Percentiles rank a stretch among this genome's conserved stretches.
Conservation (phyloP, 495 filamentous ascomycete species). For the Elasticomyces elasticus region DNA sequence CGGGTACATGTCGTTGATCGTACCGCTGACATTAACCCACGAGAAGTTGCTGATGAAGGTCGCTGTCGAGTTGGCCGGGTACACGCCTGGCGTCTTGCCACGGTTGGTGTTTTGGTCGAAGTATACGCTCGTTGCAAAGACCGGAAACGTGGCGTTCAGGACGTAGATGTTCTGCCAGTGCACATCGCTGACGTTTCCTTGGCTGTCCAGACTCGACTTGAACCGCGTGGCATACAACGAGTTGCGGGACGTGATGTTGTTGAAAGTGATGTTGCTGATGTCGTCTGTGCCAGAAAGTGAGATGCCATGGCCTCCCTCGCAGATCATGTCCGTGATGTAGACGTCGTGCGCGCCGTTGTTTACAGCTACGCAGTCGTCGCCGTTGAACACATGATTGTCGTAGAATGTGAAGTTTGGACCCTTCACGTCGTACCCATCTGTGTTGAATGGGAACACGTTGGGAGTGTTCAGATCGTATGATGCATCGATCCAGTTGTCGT, state of each 20-base stretch:
- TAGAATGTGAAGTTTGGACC: conserved; percentile 33
- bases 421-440: conserved; percentile 36
- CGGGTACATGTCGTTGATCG: conserved; percentile 33
- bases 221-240: conserved; percentile 36
- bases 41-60: conserved; percentile 34
- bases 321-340: conserved; percentile 37
- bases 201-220: conserved; percentile 37
- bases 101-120: conserved; percentile 30
- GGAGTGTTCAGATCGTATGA: conserved; percentile 23
- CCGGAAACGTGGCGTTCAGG: conserved; percentile 39
- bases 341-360: conserved; percentile 32
- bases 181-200: conserved; percentile 36
- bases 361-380: conserved; percentile 38
- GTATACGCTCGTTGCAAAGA: conserved; percentile 38
- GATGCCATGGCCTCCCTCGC: conserved; percentile 36
- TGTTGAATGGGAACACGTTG: conserved; percentile 38
- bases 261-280: conserved; percentile 35
- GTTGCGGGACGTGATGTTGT: conserved; percentile 34
- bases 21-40: conserved; percentile 35
- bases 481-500: conserved; percentile 36
- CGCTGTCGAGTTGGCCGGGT: conserved; percentile 29
- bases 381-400: conserved; percentile 36
- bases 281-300: conserved; percentile 28
- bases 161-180: conserved; percentile 37
- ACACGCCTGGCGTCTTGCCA: conserved; percentile 8